A percentile compares a stretch with the other conserved stretches of the same genome.
These are phyloP conservation scores for Jatropha curcas DNA, from an alignment of 345 rosid genomes.

Conservation along the genomic window DNA sequence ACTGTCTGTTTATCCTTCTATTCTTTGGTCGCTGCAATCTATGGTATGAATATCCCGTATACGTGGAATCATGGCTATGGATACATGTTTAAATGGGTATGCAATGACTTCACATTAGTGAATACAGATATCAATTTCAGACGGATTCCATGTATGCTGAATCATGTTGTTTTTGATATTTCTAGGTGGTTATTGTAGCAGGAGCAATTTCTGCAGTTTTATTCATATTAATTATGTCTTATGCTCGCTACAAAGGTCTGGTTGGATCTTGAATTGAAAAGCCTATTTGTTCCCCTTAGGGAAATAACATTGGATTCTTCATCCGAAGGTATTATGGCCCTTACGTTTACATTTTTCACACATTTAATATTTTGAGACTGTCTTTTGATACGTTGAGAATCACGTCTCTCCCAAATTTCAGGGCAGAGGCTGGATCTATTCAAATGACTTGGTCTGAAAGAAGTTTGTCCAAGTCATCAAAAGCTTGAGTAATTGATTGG, in stretches of 20 bases:
- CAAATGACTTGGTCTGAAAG: not conserved
- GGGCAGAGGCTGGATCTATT: not conserved
- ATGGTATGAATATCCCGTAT: conserved; percentile 96
- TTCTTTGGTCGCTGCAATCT: conserved; percentile 80
- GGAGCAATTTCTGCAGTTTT: conserved; percentile 41
- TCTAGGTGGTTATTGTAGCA: conserved; percentile 62
- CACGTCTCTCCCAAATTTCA: not conserved
- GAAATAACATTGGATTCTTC: not conserved
- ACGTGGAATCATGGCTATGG: conserved; percentile 69
- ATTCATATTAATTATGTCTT: conserved; percentile 63
- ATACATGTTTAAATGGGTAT: conserved; percentile 83
- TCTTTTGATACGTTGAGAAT: not conserved
- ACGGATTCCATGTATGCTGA: not conserved
- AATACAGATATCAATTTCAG: conserved; percentile 6
- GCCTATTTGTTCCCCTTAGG: not conserved
- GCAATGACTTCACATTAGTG: conserved; percentile 11
- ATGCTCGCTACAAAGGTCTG: conserved; percentile 83
- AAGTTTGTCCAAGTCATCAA: not conserved
- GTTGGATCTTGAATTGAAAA: conserved; percentile 64
- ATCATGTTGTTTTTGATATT: not conserved
- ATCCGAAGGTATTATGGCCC: not conserved
- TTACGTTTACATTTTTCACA: not conserved
- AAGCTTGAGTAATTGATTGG: not conserved
- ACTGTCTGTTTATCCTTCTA: conserved; percentile 20
- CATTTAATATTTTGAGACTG: not conserved